phyloP scores from a whole-genome alignment of 2,329 filamentous ascomycete genomes.

The Cladosporium sp. region DNA sequence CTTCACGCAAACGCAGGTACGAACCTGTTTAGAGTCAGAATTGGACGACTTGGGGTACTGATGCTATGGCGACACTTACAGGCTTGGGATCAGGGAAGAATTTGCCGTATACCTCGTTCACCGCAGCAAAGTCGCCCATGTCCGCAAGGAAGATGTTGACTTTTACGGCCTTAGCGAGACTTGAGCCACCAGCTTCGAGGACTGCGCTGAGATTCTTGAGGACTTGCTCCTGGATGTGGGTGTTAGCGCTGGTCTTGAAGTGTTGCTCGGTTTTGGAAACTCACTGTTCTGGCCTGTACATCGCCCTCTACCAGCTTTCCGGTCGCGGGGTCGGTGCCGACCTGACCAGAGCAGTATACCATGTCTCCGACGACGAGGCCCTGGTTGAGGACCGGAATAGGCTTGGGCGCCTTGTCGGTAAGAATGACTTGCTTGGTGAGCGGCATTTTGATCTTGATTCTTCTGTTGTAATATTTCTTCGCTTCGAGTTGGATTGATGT shows the following conservation, averaged over 20 bases:
- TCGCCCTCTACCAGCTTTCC: conserved; percentile 53
- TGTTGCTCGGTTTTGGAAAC: conserved; percentile 11
- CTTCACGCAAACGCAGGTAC: conserved; percentile 47
- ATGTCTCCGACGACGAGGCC: conserved; percentile 51
- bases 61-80: conserved; percentile 6
- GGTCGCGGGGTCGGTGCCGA: conserved; percentile 56
- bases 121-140: conserved; percentile 60
- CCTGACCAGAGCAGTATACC: conserved; percentile 65
- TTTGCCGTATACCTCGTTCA: conserved; percentile 52
- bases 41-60: neutral
- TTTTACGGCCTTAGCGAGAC: conserved; percentile 60
- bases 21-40: neutral
- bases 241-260: neutral
- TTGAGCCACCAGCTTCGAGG: conserved; percentile 57
- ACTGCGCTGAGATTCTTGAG: conserved; percentile 57
- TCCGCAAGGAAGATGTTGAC: conserved; percentile 62
- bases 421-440: conserved; percentile 23
- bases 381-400: conserved; percentile 22
- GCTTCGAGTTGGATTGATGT: no score
- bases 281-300: conserved; percentile 52
- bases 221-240: conserved; percentile 43
- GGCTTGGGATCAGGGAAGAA: conserved; percentile 33
- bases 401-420: conserved; percentile 26
- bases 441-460: conserved; percentile 19
- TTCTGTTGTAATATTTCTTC: neutral